A percentile compares a stretch with the other conserved stretches of the same genome.
Evolutionary conservation across 2,329 filamentous ascomycete species (phyloP).

Genomic region (Pestalotiopsis fici): DNA sequence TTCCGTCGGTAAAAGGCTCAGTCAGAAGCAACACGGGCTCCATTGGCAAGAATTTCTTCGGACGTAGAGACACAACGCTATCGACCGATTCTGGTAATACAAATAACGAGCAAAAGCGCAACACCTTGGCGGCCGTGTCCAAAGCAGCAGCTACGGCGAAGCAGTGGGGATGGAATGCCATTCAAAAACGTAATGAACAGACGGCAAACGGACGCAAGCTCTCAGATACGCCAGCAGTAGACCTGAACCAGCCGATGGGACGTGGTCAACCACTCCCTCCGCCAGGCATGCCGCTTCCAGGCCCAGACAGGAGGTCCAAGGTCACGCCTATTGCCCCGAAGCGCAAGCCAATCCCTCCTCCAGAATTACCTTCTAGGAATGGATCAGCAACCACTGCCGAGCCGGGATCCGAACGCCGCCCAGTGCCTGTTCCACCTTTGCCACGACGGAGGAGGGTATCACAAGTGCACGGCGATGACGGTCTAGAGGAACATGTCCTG

Average conservation of each 20-base stretch:
- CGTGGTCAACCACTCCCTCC: conserved; percentile 33
- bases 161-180: conserved; percentile 32
- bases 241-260: conserved; percentile 34
- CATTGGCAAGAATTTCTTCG: conserved; percentile 25
- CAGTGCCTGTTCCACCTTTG: conserved; percentile 26
- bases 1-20: conserved; percentile 24
- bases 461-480: conserved; percentile 23
- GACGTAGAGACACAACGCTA: conserved; percentile 25
- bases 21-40: conserved; percentile 28
- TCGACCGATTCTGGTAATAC: conserved; percentile 12
- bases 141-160: conserved; percentile 33
- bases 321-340: conserved; percentile 25
- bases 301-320: conserved; percentile 26
- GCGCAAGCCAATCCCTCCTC: conserved; percentile 26
- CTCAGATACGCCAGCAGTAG: conserved; percentile 28
- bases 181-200: conserved; percentile 29
- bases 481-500: conserved; percentile 27
- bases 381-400: conserved; percentile 21
- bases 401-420: conserved; percentile 24
- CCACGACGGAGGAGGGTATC: conserved; percentile 31
- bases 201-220: conserved; percentile 28
- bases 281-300: conserved; percentile 31
- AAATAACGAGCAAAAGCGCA: conserved; percentile 18
- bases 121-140: conserved; percentile 30
- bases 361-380: conserved; percentile 20